These are phyloP conservation scores for Pythium angustatum DNA, from an alignment of 352 stramenopile genomes.

Conservation along the genomic window DNA sequence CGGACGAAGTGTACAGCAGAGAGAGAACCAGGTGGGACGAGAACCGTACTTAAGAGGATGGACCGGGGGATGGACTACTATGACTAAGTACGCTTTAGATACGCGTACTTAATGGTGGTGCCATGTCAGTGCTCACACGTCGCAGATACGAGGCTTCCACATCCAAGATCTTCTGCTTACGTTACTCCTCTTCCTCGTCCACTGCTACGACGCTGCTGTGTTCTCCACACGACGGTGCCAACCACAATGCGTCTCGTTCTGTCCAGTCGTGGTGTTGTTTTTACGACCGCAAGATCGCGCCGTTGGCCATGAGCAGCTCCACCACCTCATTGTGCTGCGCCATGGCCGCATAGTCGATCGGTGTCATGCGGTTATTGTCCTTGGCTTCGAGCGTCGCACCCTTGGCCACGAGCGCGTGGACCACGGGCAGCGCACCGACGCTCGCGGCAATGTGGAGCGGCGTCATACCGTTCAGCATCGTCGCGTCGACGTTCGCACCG, in stretches of 20 bases:
- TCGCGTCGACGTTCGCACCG: constrained; percentile 36
- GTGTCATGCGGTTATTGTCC: constrained; percentile 38
- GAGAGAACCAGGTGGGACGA: neutral
- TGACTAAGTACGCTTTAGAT: too few relatives aligned
- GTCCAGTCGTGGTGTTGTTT: too few relatives aligned
- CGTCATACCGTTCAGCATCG: constrained; percentile 33
- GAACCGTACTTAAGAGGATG: neutral
- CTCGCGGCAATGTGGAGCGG: constrained; percentile 32
- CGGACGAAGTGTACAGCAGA: neutral
- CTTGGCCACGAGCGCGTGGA: constrained; percentile 24
- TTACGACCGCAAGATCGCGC: constrained; percentile 32
- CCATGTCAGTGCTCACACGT: too few relatives aligned
- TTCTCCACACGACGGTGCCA: neutral
- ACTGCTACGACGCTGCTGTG: too few relatives aligned
- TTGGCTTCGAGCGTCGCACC: constrained; percentile 30
- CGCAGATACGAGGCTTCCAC: too few relatives aligned
- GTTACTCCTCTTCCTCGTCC: too few relatives aligned
- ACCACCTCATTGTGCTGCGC: constrained; percentile 32
- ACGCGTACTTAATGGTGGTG: too few relatives aligned
- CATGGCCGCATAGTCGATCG: constrained; percentile 34
- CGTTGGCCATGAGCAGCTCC: constrained; percentile 35
- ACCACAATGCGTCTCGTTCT: too few relatives aligned
- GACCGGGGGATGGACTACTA: too few relatives aligned
- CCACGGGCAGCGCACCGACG: constrained; percentile 21
- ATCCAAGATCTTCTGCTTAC: too few relatives aligned